A percentile compares a stretch with the other conserved stretches of the same genome.
phyloP scores from a whole-genome alignment of 768 basidiomycete species.

The Rhodotorula paludigena region DNA sequence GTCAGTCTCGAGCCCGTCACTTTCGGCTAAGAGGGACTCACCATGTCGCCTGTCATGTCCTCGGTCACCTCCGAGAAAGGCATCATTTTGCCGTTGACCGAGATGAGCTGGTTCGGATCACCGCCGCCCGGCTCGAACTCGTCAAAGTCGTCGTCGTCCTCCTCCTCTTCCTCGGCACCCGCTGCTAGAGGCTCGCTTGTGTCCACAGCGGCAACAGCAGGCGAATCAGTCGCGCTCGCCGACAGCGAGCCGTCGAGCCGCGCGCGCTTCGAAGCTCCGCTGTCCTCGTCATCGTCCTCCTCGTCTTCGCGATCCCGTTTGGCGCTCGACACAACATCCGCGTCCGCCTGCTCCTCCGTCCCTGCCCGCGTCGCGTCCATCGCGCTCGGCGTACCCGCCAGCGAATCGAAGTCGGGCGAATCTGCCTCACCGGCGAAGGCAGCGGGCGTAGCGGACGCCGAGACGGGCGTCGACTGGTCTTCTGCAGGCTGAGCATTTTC shows the following conservation, averaged over 20 bases:
- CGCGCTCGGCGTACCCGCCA: too few species aligned
- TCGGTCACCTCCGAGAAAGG: constrained; percentile 78
- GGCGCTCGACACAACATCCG: not conserved
- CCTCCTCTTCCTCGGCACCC: not conserved
- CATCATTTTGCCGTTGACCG: constrained; percentile 67
- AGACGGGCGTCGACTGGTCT: too few species aligned
- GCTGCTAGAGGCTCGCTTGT: too few species aligned
- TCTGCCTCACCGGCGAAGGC: not conserved
- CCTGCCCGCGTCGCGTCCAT: too few species aligned
- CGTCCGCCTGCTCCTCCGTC: not conserved
- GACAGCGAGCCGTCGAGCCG: not conserved
- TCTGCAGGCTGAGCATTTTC: not conserved
- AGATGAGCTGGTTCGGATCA: constrained; percentile 41
- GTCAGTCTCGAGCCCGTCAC: not conserved
- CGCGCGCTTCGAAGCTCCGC: constrained; percentile 40
- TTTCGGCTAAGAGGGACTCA: not conserved
- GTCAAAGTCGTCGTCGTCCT: constrained; percentile 32
- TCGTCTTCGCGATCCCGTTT: constrained; percentile 11
- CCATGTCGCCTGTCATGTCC: constrained; percentile 51
- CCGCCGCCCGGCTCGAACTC: constrained; percentile 42
- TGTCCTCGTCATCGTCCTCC: constrained; percentile 49
- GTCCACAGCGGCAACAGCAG: too few species aligned
- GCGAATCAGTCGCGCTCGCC: not conserved
- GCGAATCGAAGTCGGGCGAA: not conserved
- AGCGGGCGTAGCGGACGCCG: not conserved